Evolutionary conservation across 352 stramenopile species (phyloP), one percentile per base, ranked within the genome.

Genomic region (Pythium scleroteichum): DNA sequence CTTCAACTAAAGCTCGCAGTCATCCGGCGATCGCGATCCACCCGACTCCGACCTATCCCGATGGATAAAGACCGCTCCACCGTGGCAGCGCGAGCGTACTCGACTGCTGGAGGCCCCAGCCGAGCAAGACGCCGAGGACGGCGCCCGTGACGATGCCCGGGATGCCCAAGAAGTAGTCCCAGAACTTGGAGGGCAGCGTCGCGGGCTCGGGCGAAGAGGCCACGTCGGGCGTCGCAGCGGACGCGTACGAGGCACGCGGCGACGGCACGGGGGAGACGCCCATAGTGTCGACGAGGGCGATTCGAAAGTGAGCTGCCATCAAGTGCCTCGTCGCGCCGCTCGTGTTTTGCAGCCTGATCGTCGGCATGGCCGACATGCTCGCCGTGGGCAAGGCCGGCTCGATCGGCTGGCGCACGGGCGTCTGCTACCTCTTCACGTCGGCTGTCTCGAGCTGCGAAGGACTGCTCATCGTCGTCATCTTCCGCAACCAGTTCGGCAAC

Each of bases 241-340:
- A 14, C 27, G 48, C 20, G 22, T 29, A 59, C 22, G 51, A 59
- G 16, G 24, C 35, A 6, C 51, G 51, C 13, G 51, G 51, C 4
- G 51, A 59, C 1, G 16, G 22, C 24, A 40, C 33, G 5, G 51
- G 29, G 29, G 29, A 35, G 29, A 35, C 29, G 29, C 29, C 40
- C 51, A 59, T 59, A 35, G 17, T 33, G 44, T 17, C 44, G 32
- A 19, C 17, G 32, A 13, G 44, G 44, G 5, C 9, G 42, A 10
- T 17, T 13, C n/a, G 42, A 40, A 45, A 56, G 32, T 57, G 51
- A 35, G 29, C 29, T 35, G 29, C 29, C n/a, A n/a, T n/a, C n/a
- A 78, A 77, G 64, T 85, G 76, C 45, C 52, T 79, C 23, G 69
- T 85, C 41, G 57, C 65, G 33, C 73, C 76, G 45, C 62, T 82